phyloP scores from a whole-genome alignment of 164 flowering plant species.

The Stephania yunnanensis region DNA sequence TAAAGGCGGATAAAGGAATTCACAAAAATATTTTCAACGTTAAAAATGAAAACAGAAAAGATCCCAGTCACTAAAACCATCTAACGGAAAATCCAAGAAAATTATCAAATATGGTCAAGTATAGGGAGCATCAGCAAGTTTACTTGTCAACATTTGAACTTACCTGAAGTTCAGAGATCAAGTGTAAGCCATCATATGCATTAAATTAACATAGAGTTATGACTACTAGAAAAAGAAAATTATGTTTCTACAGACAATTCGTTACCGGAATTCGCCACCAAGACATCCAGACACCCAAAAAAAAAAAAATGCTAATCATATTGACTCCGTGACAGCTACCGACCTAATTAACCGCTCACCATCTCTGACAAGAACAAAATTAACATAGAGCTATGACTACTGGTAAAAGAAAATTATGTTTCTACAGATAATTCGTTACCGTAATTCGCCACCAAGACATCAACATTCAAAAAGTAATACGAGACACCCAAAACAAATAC shows the following conservation, averaged over 20 bases:
- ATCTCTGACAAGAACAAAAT: background rate
- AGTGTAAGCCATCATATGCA: conserved; percentile 47
- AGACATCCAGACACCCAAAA: background rate
- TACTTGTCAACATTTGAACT: conserved; percentile 33
- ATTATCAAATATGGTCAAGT: background rate
- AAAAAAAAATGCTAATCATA: no score
- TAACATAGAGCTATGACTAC: background rate
- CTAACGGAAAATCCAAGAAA: background rate
- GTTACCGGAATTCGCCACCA: background rate
- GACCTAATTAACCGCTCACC: background rate
- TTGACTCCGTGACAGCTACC: no score
- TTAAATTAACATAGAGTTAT: conserved; percentile 9
- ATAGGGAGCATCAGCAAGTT: conserved; percentile 9
- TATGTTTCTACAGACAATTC: background rate
- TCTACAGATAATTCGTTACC: background rate
- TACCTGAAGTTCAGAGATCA: conserved; percentile 51
- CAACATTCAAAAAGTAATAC: background rate
- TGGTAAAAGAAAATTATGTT: background rate
- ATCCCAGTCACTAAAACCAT: background rate
- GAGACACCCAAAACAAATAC: no score
- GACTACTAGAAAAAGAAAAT: background rate
- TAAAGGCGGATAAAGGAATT: background rate
- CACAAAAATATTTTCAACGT: background rate
- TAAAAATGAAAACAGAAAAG: background rate
- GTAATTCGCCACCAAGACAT: background rate